Conservation (phyloP, 2,329 filamentous ascomycete species). For the Coniochaeta sp. region DNA sequence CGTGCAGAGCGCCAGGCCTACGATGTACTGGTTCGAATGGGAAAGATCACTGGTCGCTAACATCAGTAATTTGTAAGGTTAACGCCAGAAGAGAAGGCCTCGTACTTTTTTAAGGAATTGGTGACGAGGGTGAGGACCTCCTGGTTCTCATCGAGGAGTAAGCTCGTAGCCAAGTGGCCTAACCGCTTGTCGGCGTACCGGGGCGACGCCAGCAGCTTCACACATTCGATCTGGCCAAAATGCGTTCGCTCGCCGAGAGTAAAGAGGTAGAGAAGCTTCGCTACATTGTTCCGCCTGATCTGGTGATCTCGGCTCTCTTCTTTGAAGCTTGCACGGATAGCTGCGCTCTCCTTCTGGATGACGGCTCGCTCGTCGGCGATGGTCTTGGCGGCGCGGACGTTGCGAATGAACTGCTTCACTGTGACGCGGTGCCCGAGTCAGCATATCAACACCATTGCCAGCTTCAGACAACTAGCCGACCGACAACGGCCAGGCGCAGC, state of each 20-base stretch:
- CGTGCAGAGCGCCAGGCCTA: slow-evolving; percentile 91
- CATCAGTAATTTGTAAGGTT: slow-evolving; percentile 23
- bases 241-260: slow-evolving; percentile 95
- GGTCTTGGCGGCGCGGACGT: slow-evolving; percentile 96
- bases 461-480: background rate
- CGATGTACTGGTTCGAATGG: slow-evolving; percentile 97
- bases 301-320: slow-evolving; percentile 93
- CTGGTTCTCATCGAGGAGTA: slow-evolving; percentile 95
- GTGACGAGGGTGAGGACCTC: slow-evolving; percentile 96
- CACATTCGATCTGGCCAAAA: slow-evolving; percentile 98
- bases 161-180: slow-evolving; percentile 91
- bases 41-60: slow-evolving; percentile 66
- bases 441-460: background rate
- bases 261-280: slow-evolving; percentile 96
- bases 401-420: slow-evolving; percentile 99
- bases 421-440: slow-evolving; percentile 10
- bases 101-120: slow-evolving; percentile 94
- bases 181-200: slow-evolving; percentile 96
- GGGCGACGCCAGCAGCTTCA: slow-evolving; percentile 93
- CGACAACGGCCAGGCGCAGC: background rate
- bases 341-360: slow-evolving; percentile 97
- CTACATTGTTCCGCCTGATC: slow-evolving; percentile 96
- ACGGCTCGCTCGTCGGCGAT: slow-evolving; percentile 98
- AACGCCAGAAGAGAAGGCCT: slow-evolving; percentile 3
- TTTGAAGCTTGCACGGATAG: slow-evolving; percentile 93